Conservation (phyloP, 371 early-diverging fungal species). For the Polyrhizophydium stewartii region DNA sequence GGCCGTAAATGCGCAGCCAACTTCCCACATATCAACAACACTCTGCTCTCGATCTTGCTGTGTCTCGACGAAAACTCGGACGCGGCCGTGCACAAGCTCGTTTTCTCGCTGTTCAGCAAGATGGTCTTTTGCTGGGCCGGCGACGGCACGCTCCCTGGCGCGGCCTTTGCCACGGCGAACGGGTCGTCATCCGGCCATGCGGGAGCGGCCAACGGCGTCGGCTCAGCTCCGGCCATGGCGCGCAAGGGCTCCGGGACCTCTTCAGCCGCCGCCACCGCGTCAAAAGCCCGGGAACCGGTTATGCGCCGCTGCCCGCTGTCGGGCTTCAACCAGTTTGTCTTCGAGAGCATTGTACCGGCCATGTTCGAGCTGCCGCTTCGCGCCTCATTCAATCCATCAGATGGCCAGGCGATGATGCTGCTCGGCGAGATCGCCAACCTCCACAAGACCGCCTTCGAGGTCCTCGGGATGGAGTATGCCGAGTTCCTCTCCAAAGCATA, state of each 20-base stretch:
- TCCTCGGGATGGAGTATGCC: conserved; percentile 60
- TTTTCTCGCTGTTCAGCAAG: conserved; percentile 76
- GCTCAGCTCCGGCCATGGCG: neutral
- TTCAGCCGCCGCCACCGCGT: neutral
- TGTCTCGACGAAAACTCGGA: conserved; percentile 72
- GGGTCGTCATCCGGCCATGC: no score
- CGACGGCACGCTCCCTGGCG: neutral
- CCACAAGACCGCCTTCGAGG: conserved; percentile 62
- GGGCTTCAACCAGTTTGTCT: conserved; percentile 74
- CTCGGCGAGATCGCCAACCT: conserved; percentile 77
- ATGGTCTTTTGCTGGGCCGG: conserved; percentile 78
- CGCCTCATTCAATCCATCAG: conserved; percentile 66
- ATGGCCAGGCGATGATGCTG: conserved; percentile 76
- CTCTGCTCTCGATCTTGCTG: conserved; percentile 74
- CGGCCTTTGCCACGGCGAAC: no score
- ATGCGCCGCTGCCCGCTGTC: conserved; percentile 17
- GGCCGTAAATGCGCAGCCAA: conserved; percentile 50
- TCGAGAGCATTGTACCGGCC: conserved; percentile 68
- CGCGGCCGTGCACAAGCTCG: conserved; percentile 71
- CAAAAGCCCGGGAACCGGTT: neutral
- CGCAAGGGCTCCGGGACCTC: neutral
- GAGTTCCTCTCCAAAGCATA: conserved; percentile 61
- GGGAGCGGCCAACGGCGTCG: neutral
- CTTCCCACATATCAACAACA: conserved; percentile 62
- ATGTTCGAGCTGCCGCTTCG: conserved; percentile 82